Evolutionary conservation across 2,329 filamentous ascomycete species (phyloP), one percentile per base, ranked within the genome.

Genomic region (Fusarium nurragi): DNA sequence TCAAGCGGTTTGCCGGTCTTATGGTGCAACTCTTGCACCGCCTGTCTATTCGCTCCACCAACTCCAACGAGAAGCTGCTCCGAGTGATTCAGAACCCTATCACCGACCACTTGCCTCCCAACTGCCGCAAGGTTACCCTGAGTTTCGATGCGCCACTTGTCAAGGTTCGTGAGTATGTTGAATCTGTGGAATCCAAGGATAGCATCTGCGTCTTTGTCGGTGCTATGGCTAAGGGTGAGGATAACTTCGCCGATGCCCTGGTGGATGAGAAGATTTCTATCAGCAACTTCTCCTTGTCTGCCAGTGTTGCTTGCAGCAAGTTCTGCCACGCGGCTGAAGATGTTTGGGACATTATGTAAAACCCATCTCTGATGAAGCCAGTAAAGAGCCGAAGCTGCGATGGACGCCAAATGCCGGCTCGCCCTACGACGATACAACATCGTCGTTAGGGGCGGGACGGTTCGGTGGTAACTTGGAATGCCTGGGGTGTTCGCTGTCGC

Each of bases 311-410:
- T 39, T 99, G 95, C 85, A 97, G 94, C 87, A 99, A 98, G 79
- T 98, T 99, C 84, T 98, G 95, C 80, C 95, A 99, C 79, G 95
- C 94, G 37, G 94, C 94, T 39, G 95, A 99, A 80, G 95, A 99
- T 77, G 90, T 90, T 32, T 99, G 95, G 95, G 89, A 92, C 75
- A 91, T 99, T 71, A 86, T 97, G 73, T 99, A 88, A 84, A 39
- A 46, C 41, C 37, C 26, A 36, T 50, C 22, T 18, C 26, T 26
- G 41, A 53, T 46, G 36, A 48, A 55, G 51, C 56, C 59, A 53
- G 60, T 51, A 22, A 23, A 60, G 40, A 61, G 60, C 51, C 54
- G 49, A 57, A 58, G 65, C 58, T 52, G 55, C 58, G 65, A 69
- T 63, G 63, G 56, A 67, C 59, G 67, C 65, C 59, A 68, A 65